phyloP scores from a whole-genome alignment of 768 basidiomycete genomes.

The Daedaleopsis nitida region DNA sequence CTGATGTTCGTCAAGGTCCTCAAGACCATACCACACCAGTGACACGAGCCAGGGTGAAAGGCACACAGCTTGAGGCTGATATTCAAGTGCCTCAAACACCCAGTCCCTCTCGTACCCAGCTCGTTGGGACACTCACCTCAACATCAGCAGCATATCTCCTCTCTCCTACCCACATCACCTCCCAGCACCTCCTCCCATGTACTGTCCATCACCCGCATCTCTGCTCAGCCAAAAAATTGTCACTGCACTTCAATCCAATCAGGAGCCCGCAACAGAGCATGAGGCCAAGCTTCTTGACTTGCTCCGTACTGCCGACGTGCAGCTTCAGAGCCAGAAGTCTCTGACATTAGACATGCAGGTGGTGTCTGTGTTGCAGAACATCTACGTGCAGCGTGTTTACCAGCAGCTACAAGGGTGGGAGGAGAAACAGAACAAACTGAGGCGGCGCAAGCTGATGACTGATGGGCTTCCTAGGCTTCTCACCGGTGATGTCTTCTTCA shows the following conservation, averaged over 20 bases:
- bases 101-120: no score
- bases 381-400: background rate
- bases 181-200: conserved; percentile 2
- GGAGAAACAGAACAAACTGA: conserved; percentile 7
- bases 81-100: no score
- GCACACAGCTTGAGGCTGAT: no score
- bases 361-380: background rate
- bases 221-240: no score
- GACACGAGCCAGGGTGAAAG: background rate
- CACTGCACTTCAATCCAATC: no score
- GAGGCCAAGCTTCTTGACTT: no score
- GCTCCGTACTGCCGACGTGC: no score
- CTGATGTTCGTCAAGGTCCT: background rate
- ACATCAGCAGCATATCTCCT: background rate
- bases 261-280: no score
- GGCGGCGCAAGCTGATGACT: conserved; percentile 11
- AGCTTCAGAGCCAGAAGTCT: no score
- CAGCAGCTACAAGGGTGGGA: background rate
- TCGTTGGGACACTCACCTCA: background rate
- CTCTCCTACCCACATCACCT: background rate
- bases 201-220: no score
- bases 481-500: conserved; percentile 26
- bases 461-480: conserved; percentile 29
- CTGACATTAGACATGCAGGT: no score
- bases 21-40: background rate